Percentiles rank a stretch among this genome's conserved stretches.
phyloP scores from a whole-genome alignment of 768 basidiomycete species.

The Daedaleopsis sinensis region DNA sequence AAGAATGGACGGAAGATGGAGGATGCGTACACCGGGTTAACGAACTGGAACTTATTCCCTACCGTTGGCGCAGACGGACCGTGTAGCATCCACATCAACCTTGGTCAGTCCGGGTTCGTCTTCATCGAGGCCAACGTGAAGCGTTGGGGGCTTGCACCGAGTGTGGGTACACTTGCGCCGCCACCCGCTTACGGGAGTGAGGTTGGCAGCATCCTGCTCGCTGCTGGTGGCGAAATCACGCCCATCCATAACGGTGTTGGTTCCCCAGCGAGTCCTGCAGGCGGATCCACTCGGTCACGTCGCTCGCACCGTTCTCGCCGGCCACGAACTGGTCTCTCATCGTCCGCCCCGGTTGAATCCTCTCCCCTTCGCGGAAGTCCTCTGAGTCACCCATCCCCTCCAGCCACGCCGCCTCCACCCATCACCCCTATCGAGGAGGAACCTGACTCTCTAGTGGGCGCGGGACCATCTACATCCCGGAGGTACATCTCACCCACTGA shows the following conservation, averaged over 20 bases:
- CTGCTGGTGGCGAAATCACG: constrained; percentile 67
- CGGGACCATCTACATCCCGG: constrained; percentile 48
- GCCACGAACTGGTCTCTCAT: constrained; percentile 45
- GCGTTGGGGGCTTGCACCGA: constrained; percentile 98
- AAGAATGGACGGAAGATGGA: constrained; percentile 97
- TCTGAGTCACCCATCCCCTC: constrained; percentile 44
- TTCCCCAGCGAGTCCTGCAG: constrained; percentile 46
- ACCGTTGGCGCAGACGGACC: constrained; percentile 96
- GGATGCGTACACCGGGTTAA: constrained; percentile 92
- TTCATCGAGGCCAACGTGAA: constrained; percentile 99
- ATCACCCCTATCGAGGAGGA: constrained; percentile 80
- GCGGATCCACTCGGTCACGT: constrained; percentile 52
- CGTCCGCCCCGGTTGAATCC: constrained; percentile 49
- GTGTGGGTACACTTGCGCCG: constrained; percentile 94
- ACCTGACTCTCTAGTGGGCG: constrained; percentile 46
- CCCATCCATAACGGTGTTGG: constrained; percentile 38
- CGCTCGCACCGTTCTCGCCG: constrained; percentile 67
- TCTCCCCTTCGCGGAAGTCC: constrained; percentile 68
- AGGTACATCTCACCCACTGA: constrained; percentile 68
- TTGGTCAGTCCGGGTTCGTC: constrained; percentile 97
- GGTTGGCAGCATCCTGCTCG: constrained; percentile 91
- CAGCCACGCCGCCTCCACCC: constrained; percentile 60
- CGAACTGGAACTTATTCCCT: constrained; percentile 93
- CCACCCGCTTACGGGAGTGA: constrained; percentile 98
- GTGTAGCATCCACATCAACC: constrained; percentile 95